These are phyloP conservation scores for Acanthamoeba royreba DNA, from an alignment of 208 protist species.

Conservation along the genomic window DNA sequence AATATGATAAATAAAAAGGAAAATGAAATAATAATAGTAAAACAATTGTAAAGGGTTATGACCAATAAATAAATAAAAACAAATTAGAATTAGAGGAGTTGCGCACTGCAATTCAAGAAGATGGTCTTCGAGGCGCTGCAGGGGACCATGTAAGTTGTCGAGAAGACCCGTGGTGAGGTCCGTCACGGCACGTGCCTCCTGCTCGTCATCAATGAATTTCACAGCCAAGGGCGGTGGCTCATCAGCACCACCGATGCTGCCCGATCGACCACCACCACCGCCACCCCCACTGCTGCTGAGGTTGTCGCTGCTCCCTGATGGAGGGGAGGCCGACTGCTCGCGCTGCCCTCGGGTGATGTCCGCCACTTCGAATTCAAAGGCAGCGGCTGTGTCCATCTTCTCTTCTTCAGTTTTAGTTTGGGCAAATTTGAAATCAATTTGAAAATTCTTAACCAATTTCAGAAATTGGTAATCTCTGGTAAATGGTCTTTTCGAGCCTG, in stretches of 20 bases:
- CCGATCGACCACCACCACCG: no score
- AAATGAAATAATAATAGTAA: no score
- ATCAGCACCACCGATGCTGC: neutral
- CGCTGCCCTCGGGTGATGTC: neutral
- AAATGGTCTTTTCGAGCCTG: no score
- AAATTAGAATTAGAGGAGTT: no score
- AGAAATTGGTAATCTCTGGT: no score
- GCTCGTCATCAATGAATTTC: neutral
- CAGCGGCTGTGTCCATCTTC: no score
- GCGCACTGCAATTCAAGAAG: constrained; percentile 36
- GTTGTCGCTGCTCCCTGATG: no score
- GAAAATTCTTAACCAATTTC: no score
- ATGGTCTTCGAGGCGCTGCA: constrained; percentile 6
- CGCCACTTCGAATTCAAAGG: neutral
- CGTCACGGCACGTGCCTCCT: neutral
- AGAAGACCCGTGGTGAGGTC: constrained; percentile 27
- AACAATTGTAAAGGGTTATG: no score
- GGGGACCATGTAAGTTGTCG: neutral
- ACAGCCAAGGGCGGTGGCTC: neutral
- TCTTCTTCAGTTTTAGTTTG: no score
- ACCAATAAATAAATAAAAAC: neutral
- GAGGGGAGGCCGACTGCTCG: neutral
- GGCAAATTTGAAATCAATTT: no score
- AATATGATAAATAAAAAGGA: no score
- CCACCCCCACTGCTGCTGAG: neutral